Base-by-base conservation (phyloP, 2,329 filamentous ascomycete species). In the Graphilbum ipis-grandicollis region DNA sequence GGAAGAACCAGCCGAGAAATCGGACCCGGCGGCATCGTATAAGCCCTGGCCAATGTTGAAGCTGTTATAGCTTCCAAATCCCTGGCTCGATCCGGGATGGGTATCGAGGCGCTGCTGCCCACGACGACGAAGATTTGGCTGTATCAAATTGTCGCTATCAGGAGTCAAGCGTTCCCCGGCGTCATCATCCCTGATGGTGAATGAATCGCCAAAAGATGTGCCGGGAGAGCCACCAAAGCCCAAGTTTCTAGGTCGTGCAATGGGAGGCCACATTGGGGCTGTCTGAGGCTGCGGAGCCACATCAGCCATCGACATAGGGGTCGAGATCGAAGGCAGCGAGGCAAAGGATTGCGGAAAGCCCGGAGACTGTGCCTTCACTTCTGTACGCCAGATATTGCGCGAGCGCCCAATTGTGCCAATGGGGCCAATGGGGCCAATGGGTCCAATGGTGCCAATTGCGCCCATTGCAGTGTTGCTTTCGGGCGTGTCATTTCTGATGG, bases 401-500 rank as follows among this genome's bases (percentile, higher is more conserved):
- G 40, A 28, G 18, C 38, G 38, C 13, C 41, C 39, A 34, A 44
- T 40, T 7, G 37, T 38, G 1, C 60, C 61, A n/a, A n/a, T n/a
- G n/a, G n/a, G n/a, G n/a, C n/a, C n/a, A n/a, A n/a, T n/a, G n/a
- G n/a, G n/a, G n/a, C n/a, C n/a, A n/a, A n/a, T n/a, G n/a, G n/a
- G n/a, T n/a, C n/a, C n/a, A n/a, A n/a, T n/a, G n/a, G n/a, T n/a
- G n/a, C 41, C 39, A 34, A 44, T 40, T 7, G 37, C 37, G 1
- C 60, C 61, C 18, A 59, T 49, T 14, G 69, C 65, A 36, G 69
- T 44, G 25, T 62, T 52, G 44, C 62, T 53, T 44, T 77, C 72
- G 48, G 65, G 68, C 25, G 62, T 62, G 39, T 76, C 71, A 10
- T 70, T 70, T 36, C 63, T 62, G 45, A 56, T 52, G 48, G 76